Percentiles rank a stretch among this genome's conserved stretches.
Conservation (phyloP, 2,329 filamentous ascomycete species). For the Colletotrichum falcatum region DNA sequence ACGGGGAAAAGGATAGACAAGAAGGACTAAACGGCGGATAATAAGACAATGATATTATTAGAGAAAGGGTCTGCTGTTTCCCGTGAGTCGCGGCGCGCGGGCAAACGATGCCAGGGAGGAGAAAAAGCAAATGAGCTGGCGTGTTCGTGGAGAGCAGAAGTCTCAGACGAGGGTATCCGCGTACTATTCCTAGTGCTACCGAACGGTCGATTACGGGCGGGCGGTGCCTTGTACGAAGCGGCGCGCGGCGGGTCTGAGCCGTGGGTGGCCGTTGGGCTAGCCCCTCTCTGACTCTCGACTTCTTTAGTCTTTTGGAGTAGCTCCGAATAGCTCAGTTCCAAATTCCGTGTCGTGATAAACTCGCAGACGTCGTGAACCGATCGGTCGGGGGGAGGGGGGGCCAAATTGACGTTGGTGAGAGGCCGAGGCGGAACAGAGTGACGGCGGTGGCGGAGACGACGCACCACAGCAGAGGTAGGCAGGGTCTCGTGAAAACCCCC, state of each 20-base stretch:
- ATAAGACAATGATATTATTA: slow-evolving; percentile 41
- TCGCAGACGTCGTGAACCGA: slow-evolving; percentile 43
- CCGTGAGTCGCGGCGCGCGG: slow-evolving; percentile 32
- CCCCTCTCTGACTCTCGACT: slow-evolving; percentile 5
- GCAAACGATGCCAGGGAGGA: slow-evolving; percentile 32
- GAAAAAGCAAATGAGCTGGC: slow-evolving; percentile 40
- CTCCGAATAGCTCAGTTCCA: slow-evolving; percentile 9
- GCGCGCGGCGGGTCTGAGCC: slow-evolving; percentile 9
- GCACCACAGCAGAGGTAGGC: slow-evolving; percentile 9
- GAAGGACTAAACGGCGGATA: slow-evolving; percentile 31
- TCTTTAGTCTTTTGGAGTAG: not conserved
- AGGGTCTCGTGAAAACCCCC: not conserved
- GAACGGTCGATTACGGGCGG: slow-evolving; percentile 4
- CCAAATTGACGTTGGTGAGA: slow-evolving; percentile 10
- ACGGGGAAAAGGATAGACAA: slow-evolving; percentile 18
- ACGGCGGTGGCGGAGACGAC: slow-evolving; percentile 13
- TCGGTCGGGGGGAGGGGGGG: slow-evolving; percentile 34
- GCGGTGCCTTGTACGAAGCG: slow-evolving; percentile 3
- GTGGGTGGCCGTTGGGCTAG: not conserved
- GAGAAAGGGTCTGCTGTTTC: slow-evolving; percentile 36
- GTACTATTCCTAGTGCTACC: not conserved
- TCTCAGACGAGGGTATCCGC: slow-evolving; percentile 22
- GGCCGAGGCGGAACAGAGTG: not conserved
- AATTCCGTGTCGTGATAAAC: slow-evolving; percentile 18
- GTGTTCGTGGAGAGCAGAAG: slow-evolving; percentile 29